Evolutionary conservation across 1,139 yeast species (phyloP).

Genomic region (Nakaseomyces glabratus): DNA sequence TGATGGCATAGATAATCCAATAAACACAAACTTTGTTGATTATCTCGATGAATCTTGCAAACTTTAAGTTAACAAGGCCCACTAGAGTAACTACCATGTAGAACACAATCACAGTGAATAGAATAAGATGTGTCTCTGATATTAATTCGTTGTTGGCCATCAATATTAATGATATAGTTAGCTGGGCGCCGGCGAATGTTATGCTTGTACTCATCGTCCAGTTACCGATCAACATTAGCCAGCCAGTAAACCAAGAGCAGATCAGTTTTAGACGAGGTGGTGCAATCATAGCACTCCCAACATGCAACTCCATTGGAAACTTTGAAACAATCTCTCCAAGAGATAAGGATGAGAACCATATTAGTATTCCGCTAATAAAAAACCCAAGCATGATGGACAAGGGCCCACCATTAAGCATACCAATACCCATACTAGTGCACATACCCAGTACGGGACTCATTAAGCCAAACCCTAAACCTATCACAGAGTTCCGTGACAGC

Average conservation of each 20-base stretch:
- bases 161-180: conserved; percentile 56
- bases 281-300: conserved; percentile 63
- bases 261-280: conserved; percentile 45
- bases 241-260: conserved; percentile 68
- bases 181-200: conserved; percentile 66
- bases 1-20: conserved; percentile 68
- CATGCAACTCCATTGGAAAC: conserved; percentile 69
- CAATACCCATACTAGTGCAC: conserved; percentile 60
- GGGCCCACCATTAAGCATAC: conserved; percentile 64
- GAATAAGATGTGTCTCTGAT: conserved; percentile 47
- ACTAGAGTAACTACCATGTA: conserved; percentile 48
- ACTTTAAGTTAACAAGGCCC: conserved; percentile 53
- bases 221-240: conserved; percentile 63
- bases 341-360: conserved; percentile 55
- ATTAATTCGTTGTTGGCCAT: conserved; percentile 42
- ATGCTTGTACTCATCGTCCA: conserved; percentile 70
- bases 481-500: conserved; percentile 50
- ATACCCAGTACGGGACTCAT: conserved; percentile 77
- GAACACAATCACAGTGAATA: conserved; percentile 47
- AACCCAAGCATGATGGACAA: conserved; percentile 66
- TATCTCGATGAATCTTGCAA: conserved; percentile 49
- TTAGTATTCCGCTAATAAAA: conserved; percentile 52
- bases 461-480: conserved; percentile 65
- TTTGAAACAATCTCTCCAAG: conserved; percentile 65
- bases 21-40: conserved; percentile 59